Percentiles rank a stretch among this genome's conserved stretches.
These are phyloP conservation scores for Gardenia jasminoides DNA, from an alignment of 257 asterid species.

Conservation along the genomic window DNA sequence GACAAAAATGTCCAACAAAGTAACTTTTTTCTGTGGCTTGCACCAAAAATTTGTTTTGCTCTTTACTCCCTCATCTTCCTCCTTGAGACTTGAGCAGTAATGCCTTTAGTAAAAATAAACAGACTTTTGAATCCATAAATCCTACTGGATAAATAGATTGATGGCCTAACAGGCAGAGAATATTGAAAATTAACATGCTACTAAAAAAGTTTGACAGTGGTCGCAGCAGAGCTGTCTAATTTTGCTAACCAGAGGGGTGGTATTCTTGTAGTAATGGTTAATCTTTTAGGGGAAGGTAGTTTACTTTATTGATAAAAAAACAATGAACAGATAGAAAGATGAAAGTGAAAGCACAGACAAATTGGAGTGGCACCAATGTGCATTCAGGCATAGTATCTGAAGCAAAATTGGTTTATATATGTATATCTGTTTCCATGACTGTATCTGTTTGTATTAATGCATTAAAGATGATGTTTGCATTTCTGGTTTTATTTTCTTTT, in stretches of 20 bases:
- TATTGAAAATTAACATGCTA: too few relatives aligned
- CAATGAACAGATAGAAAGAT: not conserved
- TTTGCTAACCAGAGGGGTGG: too few relatives aligned
- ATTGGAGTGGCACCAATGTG: not conserved
- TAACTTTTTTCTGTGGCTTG: not conserved
- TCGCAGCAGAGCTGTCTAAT: too few relatives aligned
- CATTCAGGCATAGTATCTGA: not conserved
- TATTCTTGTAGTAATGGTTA: not conserved
- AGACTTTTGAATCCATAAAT: too few relatives aligned
- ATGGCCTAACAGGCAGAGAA: too few relatives aligned
- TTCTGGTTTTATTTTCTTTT: not conserved
- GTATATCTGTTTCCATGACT: too few relatives aligned
- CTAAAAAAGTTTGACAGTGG: too few relatives aligned
- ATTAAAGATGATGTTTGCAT: too few relatives aligned
- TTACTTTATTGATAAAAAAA: too few relatives aligned
- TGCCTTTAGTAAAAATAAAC: not conserved
- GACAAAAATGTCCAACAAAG: too few relatives aligned
- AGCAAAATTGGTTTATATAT: too few relatives aligned
- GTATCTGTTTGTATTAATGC: not conserved
- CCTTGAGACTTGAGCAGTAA: not conserved
- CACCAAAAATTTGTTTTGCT: not conserved
- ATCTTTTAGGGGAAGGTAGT: not conserved
- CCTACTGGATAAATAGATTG: too few relatives aligned
- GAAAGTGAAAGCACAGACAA: not conserved
- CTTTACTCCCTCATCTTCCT: not conserved